phyloP scores from a whole-genome alignment of 495 filamentous ascomycete genomes.

The Cercophora sp. region DNA sequence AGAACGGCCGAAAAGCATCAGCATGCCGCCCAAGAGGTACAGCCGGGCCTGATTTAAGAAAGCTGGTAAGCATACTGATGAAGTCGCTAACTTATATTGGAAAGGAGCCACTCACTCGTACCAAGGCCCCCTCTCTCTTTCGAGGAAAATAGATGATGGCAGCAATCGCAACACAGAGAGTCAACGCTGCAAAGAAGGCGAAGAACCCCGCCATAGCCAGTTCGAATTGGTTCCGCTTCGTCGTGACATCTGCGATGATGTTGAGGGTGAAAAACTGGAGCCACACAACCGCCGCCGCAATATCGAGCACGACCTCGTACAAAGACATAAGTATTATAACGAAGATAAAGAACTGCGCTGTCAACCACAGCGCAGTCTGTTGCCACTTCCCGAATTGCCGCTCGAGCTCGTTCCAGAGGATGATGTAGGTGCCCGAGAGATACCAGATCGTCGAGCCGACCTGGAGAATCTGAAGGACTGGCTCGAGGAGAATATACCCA shows the following conservation, averaged over 20 bases:
- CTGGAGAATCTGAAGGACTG: background rate
- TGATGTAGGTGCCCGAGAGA: conserved; percentile 15
- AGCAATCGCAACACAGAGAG: background rate
- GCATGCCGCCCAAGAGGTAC: background rate
- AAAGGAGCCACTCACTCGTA: background rate
- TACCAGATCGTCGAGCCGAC: conserved; percentile 8
- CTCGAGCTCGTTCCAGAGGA: conserved; percentile 16
- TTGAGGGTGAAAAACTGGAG: conserved; percentile 20
- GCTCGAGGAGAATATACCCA: conserved; percentile 14
- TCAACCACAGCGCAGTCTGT: conserved; percentile 8
- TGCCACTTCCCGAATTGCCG: background rate
- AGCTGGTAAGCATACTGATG: too few relatives aligned
- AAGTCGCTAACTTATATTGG: too few relatives aligned
- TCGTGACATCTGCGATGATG: conserved; percentile 17
- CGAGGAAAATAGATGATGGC: background rate
- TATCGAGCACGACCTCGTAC: conserved; percentile 12
- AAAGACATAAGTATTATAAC: conserved; percentile 7
- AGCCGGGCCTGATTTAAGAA: background rate
- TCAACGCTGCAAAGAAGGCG: conserved; percentile 1
- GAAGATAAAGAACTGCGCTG: conserved; percentile 12
- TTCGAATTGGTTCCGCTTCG: conserved; percentile 14
- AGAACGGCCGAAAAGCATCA: background rate
- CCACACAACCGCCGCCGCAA: conserved; percentile 13
- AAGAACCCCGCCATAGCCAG: conserved; percentile 15
- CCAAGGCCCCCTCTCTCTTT: background rate